A percentile compares a stretch with the other conserved stretches of the same genome.
phyloP scores from a whole-genome alignment of 495 filamentous ascomycete species.

The Penicillium roqueforti region DNA sequence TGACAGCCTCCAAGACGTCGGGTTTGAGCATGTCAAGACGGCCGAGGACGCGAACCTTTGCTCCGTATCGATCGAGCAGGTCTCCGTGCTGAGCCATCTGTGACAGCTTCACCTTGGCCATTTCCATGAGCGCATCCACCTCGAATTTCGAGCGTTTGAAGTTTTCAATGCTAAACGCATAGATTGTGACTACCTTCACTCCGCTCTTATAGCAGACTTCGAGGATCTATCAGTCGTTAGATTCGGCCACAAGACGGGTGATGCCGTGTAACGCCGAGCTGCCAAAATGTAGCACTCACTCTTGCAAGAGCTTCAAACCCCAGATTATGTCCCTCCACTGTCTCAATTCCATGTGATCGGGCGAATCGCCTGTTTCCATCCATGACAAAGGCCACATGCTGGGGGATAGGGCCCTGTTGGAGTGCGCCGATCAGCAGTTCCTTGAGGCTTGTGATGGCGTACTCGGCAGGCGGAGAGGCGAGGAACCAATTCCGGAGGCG shows the following conservation, averaged over 20 bases:
- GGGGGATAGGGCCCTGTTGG: conserved; percentile 83
- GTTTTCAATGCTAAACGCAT: conserved; percentile 98
- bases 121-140: conserved; percentile 95
- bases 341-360: conserved; percentile 85
- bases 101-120: conserved; percentile 88
- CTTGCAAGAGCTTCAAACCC: conserved; percentile 92
- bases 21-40: conserved; percentile 72
- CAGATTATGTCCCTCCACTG: conserved; percentile 92
- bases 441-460: conserved; percentile 64
- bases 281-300: conserved; percentile 39
- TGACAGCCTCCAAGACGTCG: conserved; percentile 83
- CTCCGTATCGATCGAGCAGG: conserved; percentile 88
- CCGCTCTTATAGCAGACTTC: conserved; percentile 98
- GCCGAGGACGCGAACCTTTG: conserved; percentile 76
- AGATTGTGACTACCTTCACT: conserved; percentile 90
- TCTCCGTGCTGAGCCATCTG: conserved; percentile 93
- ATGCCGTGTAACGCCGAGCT: conserved; percentile 10
- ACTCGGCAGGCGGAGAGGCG: conserved; percentile 85
- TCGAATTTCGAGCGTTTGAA: conserved; percentile 98
- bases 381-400: conserved; percentile 97
- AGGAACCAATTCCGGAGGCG: conserved; percentile 81
- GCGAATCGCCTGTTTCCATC: conserved; percentile 95
- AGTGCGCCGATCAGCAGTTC: conserved; percentile 82
- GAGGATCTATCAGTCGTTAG: conserved; percentile 58
- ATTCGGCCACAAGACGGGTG: not conserved